These are phyloP conservation scores for Boletus edulis DNA, from an alignment of 768 basidiomycete species.

Conservation along the genomic window DNA sequence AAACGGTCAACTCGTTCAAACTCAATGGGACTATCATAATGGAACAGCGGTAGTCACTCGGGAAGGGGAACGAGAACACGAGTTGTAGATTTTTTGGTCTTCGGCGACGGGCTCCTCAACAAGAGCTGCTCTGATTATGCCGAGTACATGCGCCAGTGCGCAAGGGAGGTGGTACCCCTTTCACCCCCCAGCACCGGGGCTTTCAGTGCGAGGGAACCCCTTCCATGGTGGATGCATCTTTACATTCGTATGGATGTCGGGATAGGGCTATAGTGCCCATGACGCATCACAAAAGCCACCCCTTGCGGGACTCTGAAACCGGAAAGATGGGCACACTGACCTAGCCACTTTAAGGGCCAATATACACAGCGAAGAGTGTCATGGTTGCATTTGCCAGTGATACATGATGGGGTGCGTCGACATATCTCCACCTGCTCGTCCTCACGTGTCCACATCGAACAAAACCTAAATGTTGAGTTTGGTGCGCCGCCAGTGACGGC, in stretches of 20 bases:
- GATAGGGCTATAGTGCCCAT: neutral
- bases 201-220: neutral
- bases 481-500: constrained; percentile 98
- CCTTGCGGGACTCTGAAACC: neutral
- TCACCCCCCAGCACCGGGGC: too few species aligned
- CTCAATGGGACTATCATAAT: too few species aligned
- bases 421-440: constrained; percentile 14
- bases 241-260: neutral
- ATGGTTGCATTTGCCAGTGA: constrained; percentile 21
- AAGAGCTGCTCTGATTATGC: too few species aligned
- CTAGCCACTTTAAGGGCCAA: neutral
- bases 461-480: constrained; percentile 88
- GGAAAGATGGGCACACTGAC: neutral
- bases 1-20: too few species aligned
- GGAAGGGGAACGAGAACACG: too few species aligned
- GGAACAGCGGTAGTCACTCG: too few species aligned
- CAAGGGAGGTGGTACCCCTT: too few species aligned
- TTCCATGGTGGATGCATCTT: neutral
- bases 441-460: neutral
- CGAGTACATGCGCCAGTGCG: too few species aligned
- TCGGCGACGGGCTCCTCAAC: too few species aligned
- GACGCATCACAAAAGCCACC: neutral
- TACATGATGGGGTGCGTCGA: constrained; percentile 26
- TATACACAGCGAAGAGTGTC: neutral
- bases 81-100: too few species aligned